Base-by-base conservation (phyloP, 2,329 filamentous ascomycete species). In the Beauveria asiatica region DNA sequence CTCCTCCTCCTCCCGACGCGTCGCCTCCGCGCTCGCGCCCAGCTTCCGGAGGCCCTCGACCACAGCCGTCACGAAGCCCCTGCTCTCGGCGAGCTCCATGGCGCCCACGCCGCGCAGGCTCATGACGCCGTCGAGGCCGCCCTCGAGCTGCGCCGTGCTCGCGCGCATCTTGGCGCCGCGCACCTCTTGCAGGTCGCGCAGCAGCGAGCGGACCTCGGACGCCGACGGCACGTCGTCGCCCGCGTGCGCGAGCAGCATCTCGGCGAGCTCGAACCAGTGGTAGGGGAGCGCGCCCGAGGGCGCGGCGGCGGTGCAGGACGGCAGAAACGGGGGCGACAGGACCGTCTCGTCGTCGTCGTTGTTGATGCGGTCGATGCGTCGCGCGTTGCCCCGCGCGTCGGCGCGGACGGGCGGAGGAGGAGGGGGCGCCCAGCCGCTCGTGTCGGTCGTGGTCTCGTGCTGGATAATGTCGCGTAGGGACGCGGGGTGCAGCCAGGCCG, bases 251-350 rank as follows among this genome's bases (percentile, higher is more conserved):
- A 99, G 82, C 50, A 99, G 78, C 70, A 95, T 85, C 74, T 96
- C 92, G 19, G 89, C 87, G 9, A 97, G 76, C 74, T 97, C 94
- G 46, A 96, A 82, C 92, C 93, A 99, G 76, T 97, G 93, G 71
- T 96, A 97, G 0, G 94, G 94, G 37, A 99, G 78, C 16, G 86
- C 84, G 45, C 85, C 84, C 0, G 85, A 76, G 9, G 87, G 84
- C 1, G 88, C 83, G 51, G 83, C 78, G 21, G 87, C 84, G 0
- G 88, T 92, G 64, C 88, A 90, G 17, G 87, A 86, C 1, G 85
- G 83, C 1, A 95, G 75, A 70, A 97, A 97, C 0, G 93, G 93
- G 4, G 92, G 84, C 0, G 86, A 84, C 0, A 85, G 70, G 1
- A 75, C 62, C 4, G 68, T 65, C 46, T 76, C 73, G 49, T 64